Percentiles rank a stretch among this genome's conserved stretches.
Conservation (phyloP, 108 stramenopile species). For the Nitzschia sp. region DNA sequence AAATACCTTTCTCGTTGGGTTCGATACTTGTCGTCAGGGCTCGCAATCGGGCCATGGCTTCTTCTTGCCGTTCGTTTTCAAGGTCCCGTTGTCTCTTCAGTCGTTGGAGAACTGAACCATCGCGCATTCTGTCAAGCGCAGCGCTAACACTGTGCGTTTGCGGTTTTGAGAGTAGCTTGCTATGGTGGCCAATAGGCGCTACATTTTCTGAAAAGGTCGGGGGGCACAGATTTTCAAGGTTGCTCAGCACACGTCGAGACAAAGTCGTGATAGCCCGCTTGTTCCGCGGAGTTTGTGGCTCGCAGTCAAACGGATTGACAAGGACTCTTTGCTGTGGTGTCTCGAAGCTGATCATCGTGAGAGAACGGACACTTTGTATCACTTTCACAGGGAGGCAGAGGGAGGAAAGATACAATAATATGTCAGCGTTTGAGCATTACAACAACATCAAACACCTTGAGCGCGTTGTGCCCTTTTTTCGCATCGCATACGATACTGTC, state of each 20-base stretch:
- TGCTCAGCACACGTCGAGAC: background rate
- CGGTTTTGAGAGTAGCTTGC: too few relatives aligned
- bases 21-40: background rate
- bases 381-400: too few relatives aligned
- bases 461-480: too few relatives aligned
- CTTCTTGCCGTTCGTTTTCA: background rate
- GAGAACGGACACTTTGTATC: too few relatives aligned
- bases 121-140: conserved; percentile 9
- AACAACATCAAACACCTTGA: too few relatives aligned
- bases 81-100: background rate
- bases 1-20: conserved; percentile 1
- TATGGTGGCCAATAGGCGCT: too few relatives aligned
- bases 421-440: too few relatives aligned
- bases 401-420: too few relatives aligned
- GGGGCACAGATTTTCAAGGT: conserved; percentile 8
- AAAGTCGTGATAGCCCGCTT: background rate
- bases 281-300: conserved; percentile 5
- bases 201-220: background rate
- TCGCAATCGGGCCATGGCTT: background rate
- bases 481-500: too few relatives aligned
- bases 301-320: conserved; percentile 19
- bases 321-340: background rate
- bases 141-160: background rate
- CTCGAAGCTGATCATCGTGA: background rate
- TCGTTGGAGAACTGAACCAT: conserved; percentile 9